Evolutionary conservation across 371 early-diverging fungal genomes (phyloP).

Genomic region (Haplosporangium sp.): DNA sequence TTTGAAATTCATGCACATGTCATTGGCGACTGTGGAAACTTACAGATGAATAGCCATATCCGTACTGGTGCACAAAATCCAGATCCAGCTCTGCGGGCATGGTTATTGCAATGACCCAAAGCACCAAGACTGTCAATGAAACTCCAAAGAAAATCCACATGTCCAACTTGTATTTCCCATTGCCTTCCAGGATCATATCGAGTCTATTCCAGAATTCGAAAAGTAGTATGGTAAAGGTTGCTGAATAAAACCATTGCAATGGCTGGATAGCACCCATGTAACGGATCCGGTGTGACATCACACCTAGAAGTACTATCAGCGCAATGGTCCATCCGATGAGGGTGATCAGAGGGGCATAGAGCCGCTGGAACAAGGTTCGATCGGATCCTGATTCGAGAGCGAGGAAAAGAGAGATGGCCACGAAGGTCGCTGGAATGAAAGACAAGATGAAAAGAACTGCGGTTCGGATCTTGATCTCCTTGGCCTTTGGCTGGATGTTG

Average conservation of each 20-base stretch:
- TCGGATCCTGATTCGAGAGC: slow-evolving; percentile 14
- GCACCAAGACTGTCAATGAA: slow-evolving; percentile 4
- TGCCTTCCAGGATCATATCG: slow-evolving; percentile 22
- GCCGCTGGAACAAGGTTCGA: slow-evolving; percentile 4
- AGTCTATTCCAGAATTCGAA: slow-evolving; percentile 36
- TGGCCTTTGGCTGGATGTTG: slow-evolving; percentile 23
- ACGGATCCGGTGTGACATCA: slow-evolving; percentile 35
- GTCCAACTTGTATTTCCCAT: slow-evolving; percentile 10
- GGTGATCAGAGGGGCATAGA: slow-evolving; percentile 19
- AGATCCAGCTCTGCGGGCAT: slow-evolving; percentile 52
- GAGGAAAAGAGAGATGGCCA: slow-evolving; percentile 19
- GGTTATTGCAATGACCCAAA: slow-evolving; percentile 31
- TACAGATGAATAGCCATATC: slow-evolving; percentile 48
- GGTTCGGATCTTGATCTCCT: slow-evolving; percentile 40
- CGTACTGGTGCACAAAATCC: slow-evolving; percentile 47
- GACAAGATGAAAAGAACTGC: slow-evolving; percentile 28
- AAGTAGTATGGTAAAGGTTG: slow-evolving; percentile 18
- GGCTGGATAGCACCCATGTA: slow-evolving; percentile 38
- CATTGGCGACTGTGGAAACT: slow-evolving; percentile 5
- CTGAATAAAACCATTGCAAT: slow-evolving; percentile 46
- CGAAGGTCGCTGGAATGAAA: slow-evolving; percentile 26
- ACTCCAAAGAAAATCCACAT: slow-evolving; percentile 31
- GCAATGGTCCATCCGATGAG: slow-evolving; percentile 34
- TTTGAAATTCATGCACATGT: too few relatives aligned
- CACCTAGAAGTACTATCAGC: slow-evolving; percentile 8